Conservation (phyloP, 78 protist species). For the Capsaspora owczarzaki region DNA sequence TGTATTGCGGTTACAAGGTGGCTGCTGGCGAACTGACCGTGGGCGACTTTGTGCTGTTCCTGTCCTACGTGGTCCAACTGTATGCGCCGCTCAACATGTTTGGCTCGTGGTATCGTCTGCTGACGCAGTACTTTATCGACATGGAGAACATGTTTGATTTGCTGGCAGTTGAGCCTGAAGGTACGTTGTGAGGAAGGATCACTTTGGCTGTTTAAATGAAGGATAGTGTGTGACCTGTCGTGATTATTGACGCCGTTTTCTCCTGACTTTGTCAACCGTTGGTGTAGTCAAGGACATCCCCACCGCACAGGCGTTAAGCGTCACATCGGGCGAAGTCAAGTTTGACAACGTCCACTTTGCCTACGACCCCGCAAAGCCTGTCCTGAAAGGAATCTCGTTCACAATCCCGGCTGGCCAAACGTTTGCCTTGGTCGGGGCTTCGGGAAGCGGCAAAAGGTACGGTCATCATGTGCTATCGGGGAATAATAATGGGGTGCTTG, state of each 20-base stretch:
- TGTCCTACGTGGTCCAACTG: conserved; percentile 37
- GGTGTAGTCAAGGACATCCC: too few species aligned
- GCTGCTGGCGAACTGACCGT: background rate
- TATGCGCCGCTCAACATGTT: conserved; percentile 64
- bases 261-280: too few species aligned
- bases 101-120: conserved; percentile 61
- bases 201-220: too few species aligned
- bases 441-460: conserved; percentile 59
- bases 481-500: background rate
- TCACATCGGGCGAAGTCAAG: conserved; percentile 12
- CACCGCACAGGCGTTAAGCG: background rate
- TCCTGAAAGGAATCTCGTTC: conserved; percentile 33
- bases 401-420: conserved; percentile 58
- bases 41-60: conserved; percentile 31
- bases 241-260: too few species aligned
- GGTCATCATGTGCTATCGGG: background rate
- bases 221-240: too few species aligned
- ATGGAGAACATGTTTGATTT: background rate
- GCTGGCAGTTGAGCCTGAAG: too few species aligned
- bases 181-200: too few species aligned
- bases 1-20: conserved; percentile 12
- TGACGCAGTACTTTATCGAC: background rate
- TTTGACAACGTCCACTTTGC: conserved; percentile 32
- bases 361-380: conserved; percentile 17
- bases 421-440: conserved; percentile 84